Evolutionary conservation across 257 asterid species (phyloP).

Genomic region (Rhazya stricta): DNA sequence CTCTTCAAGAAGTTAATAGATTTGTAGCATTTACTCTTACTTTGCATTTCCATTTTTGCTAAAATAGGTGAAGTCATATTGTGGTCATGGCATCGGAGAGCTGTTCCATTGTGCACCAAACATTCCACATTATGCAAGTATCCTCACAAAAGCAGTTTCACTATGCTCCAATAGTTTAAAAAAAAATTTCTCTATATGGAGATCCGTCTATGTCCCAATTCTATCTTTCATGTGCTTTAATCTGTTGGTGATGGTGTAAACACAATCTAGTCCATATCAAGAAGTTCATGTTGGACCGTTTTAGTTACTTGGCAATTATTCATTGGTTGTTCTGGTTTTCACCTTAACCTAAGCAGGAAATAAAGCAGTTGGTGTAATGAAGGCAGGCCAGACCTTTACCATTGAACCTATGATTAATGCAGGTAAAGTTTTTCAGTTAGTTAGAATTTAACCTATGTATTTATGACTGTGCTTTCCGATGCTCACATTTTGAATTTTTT

Average conservation of each 20-base stretch:
- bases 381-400: slow-evolving; percentile 93
- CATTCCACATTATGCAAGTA: slow-evolving; percentile 97
- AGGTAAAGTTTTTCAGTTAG: slow-evolving; percentile 33
- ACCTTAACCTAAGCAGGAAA: slow-evolving; percentile 79
- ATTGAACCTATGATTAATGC: slow-evolving; percentile 96
- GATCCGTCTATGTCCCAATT: not conserved
- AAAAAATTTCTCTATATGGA: not conserved
- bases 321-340: slow-evolving; percentile 5
- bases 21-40: not conserved
- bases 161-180: not conserved
- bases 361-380: slow-evolving; percentile 96
- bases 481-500: slow-evolving; percentile 12
- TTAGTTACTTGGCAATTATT: not conserved
- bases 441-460: not conserved
- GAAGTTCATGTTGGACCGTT: not conserved
- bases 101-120: slow-evolving; percentile 98
- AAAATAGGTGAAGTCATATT: slow-evolving; percentile 68
- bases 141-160: slow-evolving; percentile 37
- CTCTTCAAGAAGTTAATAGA: not conserved
- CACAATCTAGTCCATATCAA: not conserved
- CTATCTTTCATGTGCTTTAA: not conserved
- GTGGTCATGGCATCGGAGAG: slow-evolving; percentile 99
- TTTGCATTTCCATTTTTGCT: slow-evolving; percentile 1
- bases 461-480: not conserved
- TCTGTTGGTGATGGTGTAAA: not conserved